Percentiles rank a stretch among this genome's conserved stretches.
Conservation (phyloP, 1,139 yeast species). For the Candida sp. region DNA sequence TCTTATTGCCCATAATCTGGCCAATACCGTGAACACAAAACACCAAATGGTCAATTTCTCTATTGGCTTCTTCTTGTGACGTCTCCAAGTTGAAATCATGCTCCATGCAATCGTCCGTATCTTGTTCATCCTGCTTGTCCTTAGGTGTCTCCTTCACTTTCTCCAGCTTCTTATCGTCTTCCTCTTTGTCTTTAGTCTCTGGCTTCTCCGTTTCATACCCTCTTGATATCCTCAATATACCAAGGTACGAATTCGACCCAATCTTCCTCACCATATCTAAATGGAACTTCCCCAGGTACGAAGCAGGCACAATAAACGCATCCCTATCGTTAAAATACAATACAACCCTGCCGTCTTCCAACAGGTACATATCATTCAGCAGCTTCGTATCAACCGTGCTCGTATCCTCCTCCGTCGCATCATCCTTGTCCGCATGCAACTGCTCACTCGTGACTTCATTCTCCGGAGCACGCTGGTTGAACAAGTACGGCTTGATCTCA, state of each 20-base stretch:
- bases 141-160: constrained; percentile 10
- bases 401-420: constrained; percentile 6
- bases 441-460: constrained; percentile 7
- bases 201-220: constrained; percentile 33
- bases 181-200: constrained; percentile 28
- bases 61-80: constrained; percentile 33
- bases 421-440: constrained; percentile 2
- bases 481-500: constrained; percentile 33
- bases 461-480: constrained; percentile 14
- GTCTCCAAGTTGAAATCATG: constrained; percentile 52
- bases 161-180: constrained; percentile 29
- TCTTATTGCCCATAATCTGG: constrained; percentile 79
- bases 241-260: constrained; percentile 33
- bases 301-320: constrained; percentile 43
- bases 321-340: constrained; percentile 34
- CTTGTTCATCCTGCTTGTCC: constrained; percentile 21
- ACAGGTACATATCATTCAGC: constrained; percentile 32
- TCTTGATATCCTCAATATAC: constrained; percentile 29
- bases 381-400: constrained; percentile 18
- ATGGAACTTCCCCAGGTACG: constrained; percentile 37
- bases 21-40: constrained; percentile 96
- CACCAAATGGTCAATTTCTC: constrained; percentile 79
- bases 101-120: constrained; percentile 44
- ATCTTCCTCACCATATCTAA: constrained; percentile 41
- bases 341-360: constrained; percentile 34